Base-by-base conservation (phyloP, 306 rosid genomes). In the Alnus rubra region DNA sequence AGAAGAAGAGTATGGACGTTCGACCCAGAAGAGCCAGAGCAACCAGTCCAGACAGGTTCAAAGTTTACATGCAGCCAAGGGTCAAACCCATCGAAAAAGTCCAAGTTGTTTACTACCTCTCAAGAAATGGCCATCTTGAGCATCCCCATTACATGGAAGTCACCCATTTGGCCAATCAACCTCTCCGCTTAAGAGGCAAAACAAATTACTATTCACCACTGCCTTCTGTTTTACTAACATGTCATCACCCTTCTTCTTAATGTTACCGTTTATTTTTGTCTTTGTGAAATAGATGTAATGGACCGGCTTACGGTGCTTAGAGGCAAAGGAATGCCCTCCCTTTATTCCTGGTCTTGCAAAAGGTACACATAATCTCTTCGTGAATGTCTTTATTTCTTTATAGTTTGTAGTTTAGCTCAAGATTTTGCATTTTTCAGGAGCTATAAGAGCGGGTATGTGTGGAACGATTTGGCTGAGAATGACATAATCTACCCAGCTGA, bases 291-390 rank as follows among this genome's bases (percentile, higher is more conserved):
- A 92, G 97, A 92, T 87, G 97, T 91, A 0, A 80, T 89, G 74
- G 94, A 92, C 60, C 87, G 98, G 30, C 89, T 94, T 9, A 83
- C 90, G 16, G 83, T 84, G 3, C 90, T 94, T 0, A 84, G 98
- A 78, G 98, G 97, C 28, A 92, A 83, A 75, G 95, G 90, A 81
- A 92, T 94, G 97, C 97, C 97, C 3, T 75, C 88, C 6, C 89
- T 89, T 11, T 94, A 91, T 77, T 90, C 97, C 64, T 94, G 98
- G 98, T 94, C 98, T 30, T 90, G 97, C 78, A 94, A 92, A 84
- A 88, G 97, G 98, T 92, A 23, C 3, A 18, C 4, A 33, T 15
- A 11, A 47, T 18, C 2, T 1, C 75, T 19, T 1, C 8, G 5
- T 39, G 28, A 14, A 67, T 37, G 49, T 33, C 9, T 39, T 64